phyloP scores from a whole-genome alignment of 2,329 filamentous ascomycete genomes.

The Penicillium sp. region DNA sequence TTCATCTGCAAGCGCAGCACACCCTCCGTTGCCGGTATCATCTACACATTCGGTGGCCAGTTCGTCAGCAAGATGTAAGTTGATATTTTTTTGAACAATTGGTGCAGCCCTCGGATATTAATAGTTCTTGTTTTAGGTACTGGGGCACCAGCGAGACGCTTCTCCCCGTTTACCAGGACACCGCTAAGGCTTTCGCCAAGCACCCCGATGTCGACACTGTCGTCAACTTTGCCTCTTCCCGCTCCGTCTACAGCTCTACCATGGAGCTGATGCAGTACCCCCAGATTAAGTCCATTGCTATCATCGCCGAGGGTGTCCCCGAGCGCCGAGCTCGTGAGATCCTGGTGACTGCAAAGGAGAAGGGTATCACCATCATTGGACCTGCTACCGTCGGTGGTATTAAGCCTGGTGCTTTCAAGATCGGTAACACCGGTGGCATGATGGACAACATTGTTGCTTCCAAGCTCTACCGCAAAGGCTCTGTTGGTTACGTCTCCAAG shows the following conservation, averaged over 20 bases:
- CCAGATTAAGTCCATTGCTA: constrained; percentile 98
- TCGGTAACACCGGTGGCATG: constrained; percentile 99
- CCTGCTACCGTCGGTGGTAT: constrained; percentile 98
- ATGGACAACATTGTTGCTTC: constrained; percentile 99
- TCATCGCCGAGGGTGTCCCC: constrained; percentile 98
- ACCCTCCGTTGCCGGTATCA: constrained; percentile 97
- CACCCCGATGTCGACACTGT: constrained; percentile 96
- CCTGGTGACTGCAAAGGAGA: constrained; percentile 93
- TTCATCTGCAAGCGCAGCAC: constrained; percentile 99
- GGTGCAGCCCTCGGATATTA: background rate
- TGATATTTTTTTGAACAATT: background rate
- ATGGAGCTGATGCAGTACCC: constrained; percentile 98
- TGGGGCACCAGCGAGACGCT: constrained; percentile 99
- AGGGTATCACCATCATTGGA: constrained; percentile 98
- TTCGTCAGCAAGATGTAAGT: constrained; percentile 98
- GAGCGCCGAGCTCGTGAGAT: constrained; percentile 98
- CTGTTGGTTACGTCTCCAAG: constrained; percentile 99
- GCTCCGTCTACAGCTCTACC: constrained; percentile 97
- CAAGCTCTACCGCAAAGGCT: constrained; percentile 99
- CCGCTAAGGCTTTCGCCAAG: constrained; percentile 91
- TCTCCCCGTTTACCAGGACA: constrained; percentile 95
- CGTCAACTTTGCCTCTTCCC: constrained; percentile 99
- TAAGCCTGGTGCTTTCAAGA: constrained; percentile 99
- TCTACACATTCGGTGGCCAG: constrained; percentile 99
- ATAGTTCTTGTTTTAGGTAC: constrained; percentile 62